Evolutionary conservation across 1,139 yeast species (phyloP).

Genomic region (Protomyces macrosporus): DNA sequence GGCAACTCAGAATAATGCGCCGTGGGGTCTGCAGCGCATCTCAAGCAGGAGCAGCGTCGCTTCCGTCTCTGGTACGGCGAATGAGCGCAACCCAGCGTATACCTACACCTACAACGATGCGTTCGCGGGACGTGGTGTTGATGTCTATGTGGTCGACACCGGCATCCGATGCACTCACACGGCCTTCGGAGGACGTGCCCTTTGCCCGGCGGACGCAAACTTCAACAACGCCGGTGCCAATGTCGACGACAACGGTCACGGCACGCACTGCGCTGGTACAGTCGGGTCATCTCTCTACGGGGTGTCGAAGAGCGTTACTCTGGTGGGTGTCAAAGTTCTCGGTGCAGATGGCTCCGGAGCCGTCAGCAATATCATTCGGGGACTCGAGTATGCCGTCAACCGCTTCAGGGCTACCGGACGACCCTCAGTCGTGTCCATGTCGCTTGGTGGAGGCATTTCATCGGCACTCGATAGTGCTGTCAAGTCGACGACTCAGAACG

Average conservation of each 20-base stretch:
- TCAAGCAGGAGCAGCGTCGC: slow-evolving; percentile 63
- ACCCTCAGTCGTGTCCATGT: slow-evolving; percentile 48
- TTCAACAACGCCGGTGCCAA: slow-evolving; percentile 78
- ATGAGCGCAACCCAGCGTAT: slow-evolving; percentile 80
- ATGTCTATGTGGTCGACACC: slow-evolving; percentile 80
- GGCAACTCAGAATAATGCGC: slow-evolving; percentile 49
- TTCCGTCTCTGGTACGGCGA: neutral
- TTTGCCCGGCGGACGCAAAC: slow-evolving; percentile 77
- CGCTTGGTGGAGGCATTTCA: slow-evolving; percentile 57
- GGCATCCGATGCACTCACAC: slow-evolving; percentile 76
- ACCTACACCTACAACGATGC: slow-evolving; percentile 70
- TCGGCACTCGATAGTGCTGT: slow-evolving; percentile 51
- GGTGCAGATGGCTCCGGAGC: slow-evolving; percentile 48
- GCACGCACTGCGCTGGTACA: slow-evolving; percentile 56
- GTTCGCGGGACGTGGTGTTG: slow-evolving; percentile 86
- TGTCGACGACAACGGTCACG: slow-evolving; percentile 89
- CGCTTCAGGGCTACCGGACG: slow-evolving; percentile 40
- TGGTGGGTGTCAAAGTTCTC: slow-evolving; percentile 55
- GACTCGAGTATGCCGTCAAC: slow-evolving; percentile 43
- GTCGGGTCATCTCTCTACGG: slow-evolving; percentile 57
- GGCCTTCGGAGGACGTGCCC: slow-evolving; percentile 87
- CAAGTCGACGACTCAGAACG: slow-evolving; percentile 54
- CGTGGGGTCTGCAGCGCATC: slow-evolving; percentile 94
- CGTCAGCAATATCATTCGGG: slow-evolving; percentile 48
- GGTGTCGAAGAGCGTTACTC: slow-evolving; percentile 56